Base-by-base conservation (phyloP, 352 stramenopile species). In the Phytophthora pistaciae region DNA sequence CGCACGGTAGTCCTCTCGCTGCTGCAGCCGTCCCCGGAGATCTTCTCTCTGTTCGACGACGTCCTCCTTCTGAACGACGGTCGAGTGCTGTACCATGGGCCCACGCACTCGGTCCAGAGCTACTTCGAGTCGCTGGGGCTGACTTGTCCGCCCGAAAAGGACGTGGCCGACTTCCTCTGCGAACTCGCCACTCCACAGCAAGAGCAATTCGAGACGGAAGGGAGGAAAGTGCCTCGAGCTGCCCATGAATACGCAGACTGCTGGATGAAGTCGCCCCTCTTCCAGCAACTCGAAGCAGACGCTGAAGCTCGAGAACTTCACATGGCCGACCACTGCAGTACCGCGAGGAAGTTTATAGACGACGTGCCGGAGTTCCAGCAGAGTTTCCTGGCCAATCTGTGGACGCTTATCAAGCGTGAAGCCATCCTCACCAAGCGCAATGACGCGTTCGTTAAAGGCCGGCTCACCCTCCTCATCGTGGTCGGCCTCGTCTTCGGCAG, bases 1-100 rank as follows among this genome's bases (percentile, higher is more conserved):
- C 56, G 58, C 8, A 81, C 74, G 0, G 48, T 71, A 31, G 74
- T 87, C 18, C 71, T 94, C 7, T 88, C 87, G 11, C 72, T 97
- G 44, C 70, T 95, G 3, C 75, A 98, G 70, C 92, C 94, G 46
- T 80, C 92, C 13, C 92, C 94, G 23, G 93, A 97, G 67, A 76
- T 97, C 18, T 88, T 90, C 18, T 94, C 97, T 56, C 92, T 81
- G 25, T 81, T 93, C 16, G 90, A 98, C 29, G 74, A 75, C 23
- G 46, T 85, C 31, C 75, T 98, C 9, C 74, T 98, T 20, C 77
- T 98, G 16, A 67, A 75, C 55, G 63, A 70, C 52, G 75, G 75
- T 23, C 55, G 76, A 29, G 57, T 83, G 13, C 16, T 75, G 56
- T 72, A 72, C 61, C 57, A 75, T 40, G 54, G 72, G 91, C 50